Percentiles rank a stretch among this genome's conserved stretches.
Evolutionary conservation across 2,329 filamentous ascomycete genomes (phyloP).

Genomic region (Teratosphaeria pseudoeucalypti): DNA sequence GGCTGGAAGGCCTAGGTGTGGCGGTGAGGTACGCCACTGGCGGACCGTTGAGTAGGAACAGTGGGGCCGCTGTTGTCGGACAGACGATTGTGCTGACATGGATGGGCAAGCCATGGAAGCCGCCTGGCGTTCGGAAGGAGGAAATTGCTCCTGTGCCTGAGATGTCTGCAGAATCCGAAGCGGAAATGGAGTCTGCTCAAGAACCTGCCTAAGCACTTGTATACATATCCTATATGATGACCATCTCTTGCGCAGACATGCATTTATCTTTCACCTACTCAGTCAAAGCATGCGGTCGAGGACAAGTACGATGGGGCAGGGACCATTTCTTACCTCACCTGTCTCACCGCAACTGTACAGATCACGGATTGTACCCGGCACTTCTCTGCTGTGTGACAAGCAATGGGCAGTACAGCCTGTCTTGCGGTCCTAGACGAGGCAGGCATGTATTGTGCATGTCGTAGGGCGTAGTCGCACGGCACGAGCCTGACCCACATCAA

Average conservation of each 20-base stretch:
- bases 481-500: background rate
- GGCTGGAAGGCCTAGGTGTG: slow-evolving; percentile 44
- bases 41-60: background rate
- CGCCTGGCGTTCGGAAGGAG: background rate
- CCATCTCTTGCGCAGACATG: too few species aligned
- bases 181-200: background rate
- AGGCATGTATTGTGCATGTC: background rate
- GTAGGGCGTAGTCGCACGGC: background rate
- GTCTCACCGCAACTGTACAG: too few species aligned
- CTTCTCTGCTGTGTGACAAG: background rate
- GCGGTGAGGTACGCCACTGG: slow-evolving; percentile 10
- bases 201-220: background rate
- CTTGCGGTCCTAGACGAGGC: background rate
- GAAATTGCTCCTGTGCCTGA: background rate
- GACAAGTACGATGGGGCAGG: too few species aligned
- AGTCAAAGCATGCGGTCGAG: too few species aligned
- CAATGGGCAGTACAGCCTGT: background rate
- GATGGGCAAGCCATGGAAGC: slow-evolving; percentile 17
- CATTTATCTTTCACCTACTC: background rate
- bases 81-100: slow-evolving; percentile 18
- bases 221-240: background rate
- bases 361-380: too few species aligned
- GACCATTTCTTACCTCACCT: too few species aligned
- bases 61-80: slow-evolving; percentile 5
- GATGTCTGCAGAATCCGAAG: background rate